Evolutionary conservation across 78 protist genomes (phyloP), one percentile per base, ranked within the genome.

Genomic region (Bigelowiella natans): DNA sequence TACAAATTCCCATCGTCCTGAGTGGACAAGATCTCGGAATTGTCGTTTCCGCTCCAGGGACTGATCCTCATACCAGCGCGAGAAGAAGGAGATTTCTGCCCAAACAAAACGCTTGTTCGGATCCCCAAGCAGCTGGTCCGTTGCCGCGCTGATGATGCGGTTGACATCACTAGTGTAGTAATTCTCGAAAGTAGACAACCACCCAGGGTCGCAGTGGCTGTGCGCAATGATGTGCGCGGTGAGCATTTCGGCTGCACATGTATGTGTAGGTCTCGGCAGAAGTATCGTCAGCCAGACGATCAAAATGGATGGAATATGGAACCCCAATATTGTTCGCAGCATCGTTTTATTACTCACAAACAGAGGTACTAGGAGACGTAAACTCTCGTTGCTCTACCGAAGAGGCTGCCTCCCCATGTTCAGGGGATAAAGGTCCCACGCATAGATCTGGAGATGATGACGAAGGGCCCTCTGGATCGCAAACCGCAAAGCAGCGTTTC

Each of bases 81-180:
- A 37, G 39, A 86, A 86, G 39, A 86, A 86, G 63, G 64, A 86
- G 3, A 39, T 86, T 51, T 86, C 89, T 30, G 89, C 89, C 89
- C 89, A 86, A 0, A 28, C 0, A 18, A 86, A 86, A 37, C 40
- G 2, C 37, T 1, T 7, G 2, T 85, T 85, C 1, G 38, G 7
- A 29, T 31, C 30, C 3, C 88, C 2, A 39, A 7, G 7, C 88
- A 85, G 30, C 88, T 7, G 31, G 1, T 39, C 0, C 2, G 28
- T 37, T 39, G 38, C 89, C 26, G 0, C 39, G 51, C 1, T 1
- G 1, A 86, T 34, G 37, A 86, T 86, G 0, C 37, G 3, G 26
- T 38, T 36, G 37, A 86, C 88, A 7, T 3, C 51, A 1, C 1
- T 37, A 37, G 40, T n/a, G 3, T 86, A 86, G 39, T 86, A 86